phyloP scores from a whole-genome alignment of 208 protist species.

The Leishmania tarentolae region DNA sequence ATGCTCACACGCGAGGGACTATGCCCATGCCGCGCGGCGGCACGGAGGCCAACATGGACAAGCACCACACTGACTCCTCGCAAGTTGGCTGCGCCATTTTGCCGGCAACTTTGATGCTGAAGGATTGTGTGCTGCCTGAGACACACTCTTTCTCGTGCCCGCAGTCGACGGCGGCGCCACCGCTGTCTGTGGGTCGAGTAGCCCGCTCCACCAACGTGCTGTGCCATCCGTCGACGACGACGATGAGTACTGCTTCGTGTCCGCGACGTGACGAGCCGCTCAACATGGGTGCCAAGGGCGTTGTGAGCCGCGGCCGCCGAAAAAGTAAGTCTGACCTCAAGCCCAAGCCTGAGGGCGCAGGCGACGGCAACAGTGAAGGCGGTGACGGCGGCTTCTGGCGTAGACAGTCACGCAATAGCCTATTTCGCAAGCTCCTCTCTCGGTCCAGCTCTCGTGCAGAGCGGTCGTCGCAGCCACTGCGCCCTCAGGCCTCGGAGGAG shows the following conservation, averaged over 20 bases:
- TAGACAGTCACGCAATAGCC: background rate
- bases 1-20: background rate
- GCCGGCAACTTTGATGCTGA: background rate
- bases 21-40: background rate
- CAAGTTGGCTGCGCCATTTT: background rate
- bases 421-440: conserved; percentile 4
- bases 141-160: background rate
- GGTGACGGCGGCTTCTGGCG: background rate
- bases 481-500: background rate
- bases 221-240: background rate
- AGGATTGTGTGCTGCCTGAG: background rate
- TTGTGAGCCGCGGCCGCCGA: background rate
- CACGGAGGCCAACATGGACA: background rate
- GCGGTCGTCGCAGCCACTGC: background rate
- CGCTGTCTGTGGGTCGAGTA: background rate
- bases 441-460: background rate
- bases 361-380: background rate
- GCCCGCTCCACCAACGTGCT: background rate
- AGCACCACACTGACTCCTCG: background rate
- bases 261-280: background rate
- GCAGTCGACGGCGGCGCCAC: background rate
- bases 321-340: background rate
- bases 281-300: background rate
- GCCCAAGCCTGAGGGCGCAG: background rate
- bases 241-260: background rate